These are phyloP conservation scores for Macaranga tanarius DNA, from an alignment of 441 rosid genomes.

Conservation along the genomic window DNA sequence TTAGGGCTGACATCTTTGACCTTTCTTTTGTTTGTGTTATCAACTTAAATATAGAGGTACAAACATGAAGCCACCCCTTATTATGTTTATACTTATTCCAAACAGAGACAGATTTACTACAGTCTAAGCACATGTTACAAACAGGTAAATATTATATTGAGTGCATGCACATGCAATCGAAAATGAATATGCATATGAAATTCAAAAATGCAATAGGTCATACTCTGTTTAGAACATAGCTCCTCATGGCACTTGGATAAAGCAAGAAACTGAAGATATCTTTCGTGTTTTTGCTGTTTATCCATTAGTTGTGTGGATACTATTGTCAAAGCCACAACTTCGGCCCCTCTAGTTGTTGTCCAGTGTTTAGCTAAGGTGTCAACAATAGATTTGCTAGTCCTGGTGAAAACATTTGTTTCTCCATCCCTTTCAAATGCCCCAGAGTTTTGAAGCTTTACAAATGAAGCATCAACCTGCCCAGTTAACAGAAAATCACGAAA, in stretches of 20 bases:
- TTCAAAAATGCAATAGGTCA: conserved; percentile 25
- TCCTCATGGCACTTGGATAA: conserved; percentile 96
- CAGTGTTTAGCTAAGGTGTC: conserved; percentile 98
- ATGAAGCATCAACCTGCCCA: conserved; percentile 64
- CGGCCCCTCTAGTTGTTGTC: conserved; percentile 98
- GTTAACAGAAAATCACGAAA: conserved; percentile 73
- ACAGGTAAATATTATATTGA: conserved; percentile 32
- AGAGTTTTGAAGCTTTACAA: conserved; percentile 64
- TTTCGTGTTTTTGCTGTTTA: conserved; percentile 89
- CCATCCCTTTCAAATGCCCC: conserved; percentile 96
- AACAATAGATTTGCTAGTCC: conserved; percentile 81
- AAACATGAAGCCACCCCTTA: background rate
- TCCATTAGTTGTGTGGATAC: conserved; percentile 72
- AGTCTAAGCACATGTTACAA: conserved; percentile 2
- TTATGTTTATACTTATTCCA: conserved; percentile 1
- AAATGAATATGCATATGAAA: conserved; percentile 7
- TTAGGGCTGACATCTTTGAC: conserved; percentile 5
- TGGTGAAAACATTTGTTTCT: conserved; percentile 75
- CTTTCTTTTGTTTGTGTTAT: background rate
- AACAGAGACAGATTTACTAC: background rate
- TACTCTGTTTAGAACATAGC: conserved; percentile 83
- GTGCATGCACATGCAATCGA: background rate
- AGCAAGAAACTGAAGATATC: conserved; percentile 93
- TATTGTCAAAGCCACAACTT: conserved; percentile 75
- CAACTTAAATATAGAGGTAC: background rate